Percentiles rank a stretch among this genome's conserved stretches.
Conservation (phyloP, 2,329 filamentous ascomycete genomes). For the Arthrobotrys musiformis region DNA sequence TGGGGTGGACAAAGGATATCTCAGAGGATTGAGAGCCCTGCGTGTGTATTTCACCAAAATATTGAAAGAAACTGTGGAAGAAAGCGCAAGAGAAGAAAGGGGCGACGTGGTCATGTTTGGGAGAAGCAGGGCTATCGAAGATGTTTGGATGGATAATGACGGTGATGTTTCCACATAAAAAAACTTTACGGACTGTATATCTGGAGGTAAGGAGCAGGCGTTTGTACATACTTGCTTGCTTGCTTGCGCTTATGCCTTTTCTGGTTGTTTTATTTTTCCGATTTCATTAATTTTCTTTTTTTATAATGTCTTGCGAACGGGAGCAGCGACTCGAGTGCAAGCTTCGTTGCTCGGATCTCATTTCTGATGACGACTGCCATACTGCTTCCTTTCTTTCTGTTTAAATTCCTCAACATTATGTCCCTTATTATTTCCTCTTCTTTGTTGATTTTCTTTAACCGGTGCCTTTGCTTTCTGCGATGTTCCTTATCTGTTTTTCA, state of each 20-base stretch:
- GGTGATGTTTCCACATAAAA: slow-evolving; percentile 59
- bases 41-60: slow-evolving; percentile 87
- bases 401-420: not conserved
- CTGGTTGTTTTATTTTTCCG: not conserved
- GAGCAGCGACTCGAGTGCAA: not conserved
- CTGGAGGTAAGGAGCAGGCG: not conserved
- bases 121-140: slow-evolving; percentile 60
- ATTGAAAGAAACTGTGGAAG: slow-evolving; percentile 75
- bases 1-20: slow-evolving; percentile 86
- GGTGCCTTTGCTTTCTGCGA: not conserved
- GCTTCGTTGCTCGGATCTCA: not conserved
- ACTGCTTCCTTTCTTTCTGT: not conserved
- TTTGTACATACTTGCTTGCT: slow-evolving; percentile 20
- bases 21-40: slow-evolving; percentile 82
- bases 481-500: not conserved
- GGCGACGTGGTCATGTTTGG: slow-evolving; percentile 62
- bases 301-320: not conserved
- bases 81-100: slow-evolving; percentile 65
- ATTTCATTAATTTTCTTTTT: not conserved
- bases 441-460: not conserved
- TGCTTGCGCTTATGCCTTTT: not conserved
- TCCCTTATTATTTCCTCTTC: no score
- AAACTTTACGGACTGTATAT: slow-evolving; percentile 24
- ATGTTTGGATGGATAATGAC: slow-evolving; percentile 59
- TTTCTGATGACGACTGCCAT: not conserved